Base-by-base conservation (phyloP, 2,329 filamentous ascomycete species). In the Geosmithia putterillii region DNA sequence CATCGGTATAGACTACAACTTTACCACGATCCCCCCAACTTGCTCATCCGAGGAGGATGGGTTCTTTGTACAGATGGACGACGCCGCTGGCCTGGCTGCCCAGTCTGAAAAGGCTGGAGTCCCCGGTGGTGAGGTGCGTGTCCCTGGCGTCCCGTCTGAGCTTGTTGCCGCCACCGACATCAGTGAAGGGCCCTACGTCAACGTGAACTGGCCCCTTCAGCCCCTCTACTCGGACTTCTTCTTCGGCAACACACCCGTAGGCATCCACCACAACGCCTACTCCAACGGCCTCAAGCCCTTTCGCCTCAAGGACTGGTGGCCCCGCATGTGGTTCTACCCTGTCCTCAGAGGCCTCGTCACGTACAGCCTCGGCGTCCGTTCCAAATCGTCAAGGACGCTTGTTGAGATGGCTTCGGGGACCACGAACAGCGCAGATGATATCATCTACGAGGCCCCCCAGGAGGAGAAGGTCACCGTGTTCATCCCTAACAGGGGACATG, bases 1-100 rank as follows among this genome's bases (percentile, higher is more conserved):
- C 6, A 64, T 64, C 19, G 62, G 62, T 1, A 47, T 64, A 4
- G 62, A 64, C 44, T 62, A 63, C 54, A 58, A 55, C 49, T 63
- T 60, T 42, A 56, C 53, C 39, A 64, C 62, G 1, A 58, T 60
- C 10, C 58, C 56, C 7, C 57, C 59, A 2, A 62, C 58, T 3
- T 61, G 59, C 48, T 62, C 60, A 1, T 53, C 61, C 9, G 57
- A 64, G 40, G 59, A 64, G 35, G 58, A 62, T 42, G 59, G 58
- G 5, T 54, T 45, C 36, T 64, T 64, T 22, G 55, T 62, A 20
- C 37, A 47, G 15, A 50, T 62, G 5, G 47, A 50, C 40, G 50
- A 63, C 45, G 15, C 39, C 3, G 42, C 48, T 3, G 50, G 47
- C 7, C 34, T 63, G 0, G 40, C 45, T 12, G 22, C 39, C 14